These are phyloP conservation scores for Monosporascus sp. DNA, from an alignment of 2,329 filamentous ascomycete genomes.

Conservation along the genomic window DNA sequence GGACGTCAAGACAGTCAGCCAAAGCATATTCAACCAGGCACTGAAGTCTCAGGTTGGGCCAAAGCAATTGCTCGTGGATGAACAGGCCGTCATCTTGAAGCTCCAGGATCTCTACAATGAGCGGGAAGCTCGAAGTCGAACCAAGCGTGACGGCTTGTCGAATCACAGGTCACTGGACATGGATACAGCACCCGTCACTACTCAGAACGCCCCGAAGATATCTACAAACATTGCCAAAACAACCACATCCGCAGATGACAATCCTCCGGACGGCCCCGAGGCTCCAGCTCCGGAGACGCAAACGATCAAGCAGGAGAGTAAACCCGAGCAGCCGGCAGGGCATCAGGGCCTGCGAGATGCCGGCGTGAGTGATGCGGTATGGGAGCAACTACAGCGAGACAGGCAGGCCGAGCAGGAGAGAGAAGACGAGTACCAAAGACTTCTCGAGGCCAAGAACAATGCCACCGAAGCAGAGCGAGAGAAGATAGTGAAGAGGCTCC, in stretches of 20 bases:
- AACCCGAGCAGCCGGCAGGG: background rate
- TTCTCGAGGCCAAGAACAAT: slow-evolving; percentile 26
- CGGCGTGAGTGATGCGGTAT: slow-evolving; percentile 54
- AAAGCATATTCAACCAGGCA: slow-evolving; percentile 40
- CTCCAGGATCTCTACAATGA: slow-evolving; percentile 6
- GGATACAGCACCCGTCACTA: background rate
- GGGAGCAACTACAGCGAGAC: slow-evolving; percentile 55
- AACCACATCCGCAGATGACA: background rate
- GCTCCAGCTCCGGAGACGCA: background rate
- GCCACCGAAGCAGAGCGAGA: slow-evolving; percentile 16
- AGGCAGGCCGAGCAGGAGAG: slow-evolving; percentile 31
- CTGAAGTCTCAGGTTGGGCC: slow-evolving; percentile 9
- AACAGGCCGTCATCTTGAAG: slow-evolving; percentile 2
- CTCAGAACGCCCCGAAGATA: background rate
- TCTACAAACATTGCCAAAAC: background rate
- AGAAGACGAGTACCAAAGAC: slow-evolving; percentile 30
- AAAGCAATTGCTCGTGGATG: slow-evolving; percentile 1
- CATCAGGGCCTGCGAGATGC: slow-evolving; percentile 38
- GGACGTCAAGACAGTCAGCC: slow-evolving; percentile 52
- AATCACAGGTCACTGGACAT: background rate
- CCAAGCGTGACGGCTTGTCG: background rate
- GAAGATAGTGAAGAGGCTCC: slow-evolving; percentile 29
- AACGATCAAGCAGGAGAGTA: background rate
- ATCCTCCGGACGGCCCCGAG: background rate
- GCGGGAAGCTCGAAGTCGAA: background rate